Base-by-base conservation (phyloP, 2,329 filamentous ascomycete species). In the Neofusicoccum umdonicola region DNA sequence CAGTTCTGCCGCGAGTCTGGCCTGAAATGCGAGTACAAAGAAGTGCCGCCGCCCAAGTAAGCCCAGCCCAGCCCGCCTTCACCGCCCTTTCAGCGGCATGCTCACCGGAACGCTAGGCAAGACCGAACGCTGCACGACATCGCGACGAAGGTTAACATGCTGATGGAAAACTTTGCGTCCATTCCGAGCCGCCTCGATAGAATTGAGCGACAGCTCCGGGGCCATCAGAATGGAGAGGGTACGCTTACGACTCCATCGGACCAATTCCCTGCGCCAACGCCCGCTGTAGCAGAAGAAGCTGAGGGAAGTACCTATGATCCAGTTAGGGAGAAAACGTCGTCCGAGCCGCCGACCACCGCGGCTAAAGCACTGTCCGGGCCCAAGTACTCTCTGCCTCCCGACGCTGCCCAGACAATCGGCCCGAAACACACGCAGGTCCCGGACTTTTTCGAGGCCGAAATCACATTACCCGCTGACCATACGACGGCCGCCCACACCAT, bases 1-100 rank as follows among this genome's bases (percentile, higher is more conserved):
- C 71, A 74, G 62, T 87, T 88, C 71, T 99, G 95, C 76, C 90
- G 90, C 71, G 93, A 98, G 70, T 96, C 96, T 74, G 88, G 86
- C 69, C 84, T 92, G 37, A 84, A 88, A 62, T 99, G 95, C 80
- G 89, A 91, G 76, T 98, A 97, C 77, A 88, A 93, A 69, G 93
- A 97, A 73, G 90, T 95, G 5, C 90, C 92, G 22, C 92, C 92
- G 15, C 95, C 96, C 73, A 94, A 96, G 91, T 96, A 83, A 76
- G 90, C 67, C 19, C 19, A 22, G 19, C 19, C 19, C 68, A 58
- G 51, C n/a, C 35, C 15, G 17, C 22, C 39, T 35, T 66, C 27
- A 57, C 54, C 39, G 54, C 54, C 54, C 56, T 47, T 45, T 60
- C 22, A 27, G 56, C 41, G 42, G 56, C 42, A 34, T 52, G 35